Evolutionary conservation across 2,329 filamentous ascomycete species (phyloP).

Genomic region (Clonostachys solani): DNA sequence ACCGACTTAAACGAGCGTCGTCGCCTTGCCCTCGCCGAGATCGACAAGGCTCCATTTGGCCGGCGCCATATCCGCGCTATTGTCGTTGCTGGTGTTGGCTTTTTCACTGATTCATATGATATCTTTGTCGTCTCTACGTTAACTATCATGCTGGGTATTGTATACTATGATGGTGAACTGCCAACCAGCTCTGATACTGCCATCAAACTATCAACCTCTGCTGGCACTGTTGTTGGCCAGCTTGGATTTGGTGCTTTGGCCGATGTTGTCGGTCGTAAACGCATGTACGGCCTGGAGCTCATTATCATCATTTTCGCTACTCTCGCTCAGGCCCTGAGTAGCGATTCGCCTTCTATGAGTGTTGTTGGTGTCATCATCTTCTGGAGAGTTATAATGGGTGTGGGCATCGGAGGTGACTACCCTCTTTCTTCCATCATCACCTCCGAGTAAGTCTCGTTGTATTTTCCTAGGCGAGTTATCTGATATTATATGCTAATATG

Average conservation of each 20-base stretch:
- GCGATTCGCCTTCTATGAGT: conserved; percentile 59
- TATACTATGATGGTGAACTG: conserved; percentile 65
- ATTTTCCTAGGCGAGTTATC: conserved; percentile 55
- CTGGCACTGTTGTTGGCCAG: conserved; percentile 79
- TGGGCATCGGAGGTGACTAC: conserved; percentile 81
- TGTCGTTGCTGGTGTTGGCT: conserved; percentile 76
- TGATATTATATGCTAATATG: conserved; percentile 76
- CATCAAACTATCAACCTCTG: conserved; percentile 86
- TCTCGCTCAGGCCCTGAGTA: conserved; percentile 73
- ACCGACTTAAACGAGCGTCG: conserved; percentile 74
- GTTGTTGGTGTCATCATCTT: conserved; percentile 74
- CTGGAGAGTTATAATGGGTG: conserved; percentile 77
- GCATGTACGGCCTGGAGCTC: conserved; percentile 76
- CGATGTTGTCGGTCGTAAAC: conserved; percentile 82
- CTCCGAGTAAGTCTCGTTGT: conserved; percentile 54
- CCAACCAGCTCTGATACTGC: conserved; percentile 68
- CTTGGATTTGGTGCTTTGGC: conserved; percentile 75
- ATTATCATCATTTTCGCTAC: conserved; percentile 85
- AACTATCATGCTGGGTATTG: conserved; percentile 73
- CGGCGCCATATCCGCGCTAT: conserved; percentile 81
- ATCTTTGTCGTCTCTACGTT: conserved; percentile 75
- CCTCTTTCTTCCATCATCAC: conserved; percentile 81
- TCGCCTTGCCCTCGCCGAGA: conserved; percentile 73
- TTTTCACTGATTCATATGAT: conserved; percentile 85
- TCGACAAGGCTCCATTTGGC: conserved; percentile 77